Evolutionary conservation across 1,284 basidiomycete species (phyloP).

Genomic region (Salmacisia buchloeana): DNA sequence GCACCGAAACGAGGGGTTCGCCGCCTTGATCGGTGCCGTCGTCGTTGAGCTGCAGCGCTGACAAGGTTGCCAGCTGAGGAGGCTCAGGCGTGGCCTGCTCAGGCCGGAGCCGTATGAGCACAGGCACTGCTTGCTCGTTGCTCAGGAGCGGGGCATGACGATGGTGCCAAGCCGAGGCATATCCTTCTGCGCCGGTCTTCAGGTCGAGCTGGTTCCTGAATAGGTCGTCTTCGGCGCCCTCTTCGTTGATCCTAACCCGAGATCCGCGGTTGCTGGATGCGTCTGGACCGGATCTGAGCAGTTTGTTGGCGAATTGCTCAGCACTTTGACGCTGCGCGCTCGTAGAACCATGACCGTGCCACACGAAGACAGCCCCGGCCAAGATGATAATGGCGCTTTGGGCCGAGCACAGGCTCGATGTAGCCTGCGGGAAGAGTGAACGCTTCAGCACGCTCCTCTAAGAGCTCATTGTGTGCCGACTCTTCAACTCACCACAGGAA

Average conservation of each 20-base stretch:
- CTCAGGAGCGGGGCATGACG: constrained; percentile 5
- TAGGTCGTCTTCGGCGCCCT: constrained; percentile 33
- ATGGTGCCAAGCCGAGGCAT: constrained; percentile 29
- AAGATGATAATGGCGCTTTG: constrained; percentile 30
- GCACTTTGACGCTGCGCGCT: constrained; percentile 24
- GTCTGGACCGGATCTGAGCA: constrained; percentile 19
- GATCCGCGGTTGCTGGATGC: no score
- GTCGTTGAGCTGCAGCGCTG: no score
- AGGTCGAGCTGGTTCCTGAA: constrained; percentile 35
- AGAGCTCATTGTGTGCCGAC: no score
- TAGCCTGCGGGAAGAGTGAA: constrained; percentile 8
- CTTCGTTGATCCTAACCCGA: constrained; percentile 21
- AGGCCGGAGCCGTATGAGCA: background rate
- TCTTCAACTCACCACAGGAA: no score
- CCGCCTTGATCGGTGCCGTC: no score
- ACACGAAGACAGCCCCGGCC: constrained; percentile 29
- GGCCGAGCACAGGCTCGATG: constrained; percentile 36
- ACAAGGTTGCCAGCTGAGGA: no score
- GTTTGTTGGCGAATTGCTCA: constrained; percentile 26
- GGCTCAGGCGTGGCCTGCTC: no score
- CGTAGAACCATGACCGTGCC: constrained; percentile 36
- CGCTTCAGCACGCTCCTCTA: background rate
- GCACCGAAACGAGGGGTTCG: no score
- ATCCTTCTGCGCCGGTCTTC: constrained; percentile 14
- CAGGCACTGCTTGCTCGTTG: constrained; percentile 7